These are phyloP conservation scores for Rhizopus arrhizus DNA, from an alignment of 371 early-diverging fungal genomes.

Conservation along the genomic window DNA sequence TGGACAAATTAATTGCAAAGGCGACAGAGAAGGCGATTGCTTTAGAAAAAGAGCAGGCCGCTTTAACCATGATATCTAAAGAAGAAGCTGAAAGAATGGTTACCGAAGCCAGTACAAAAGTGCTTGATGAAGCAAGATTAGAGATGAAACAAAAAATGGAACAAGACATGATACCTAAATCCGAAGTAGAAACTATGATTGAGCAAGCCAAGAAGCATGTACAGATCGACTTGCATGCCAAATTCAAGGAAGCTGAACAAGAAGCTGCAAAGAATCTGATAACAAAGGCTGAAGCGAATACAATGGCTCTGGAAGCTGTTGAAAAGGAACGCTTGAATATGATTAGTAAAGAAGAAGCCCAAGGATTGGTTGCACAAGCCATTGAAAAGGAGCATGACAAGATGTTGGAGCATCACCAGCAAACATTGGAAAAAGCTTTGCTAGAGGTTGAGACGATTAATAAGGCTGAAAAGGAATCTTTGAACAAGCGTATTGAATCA, in stretches of 20 bases:
- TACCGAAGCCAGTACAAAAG: conserved; percentile 13
- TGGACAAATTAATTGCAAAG: neutral
- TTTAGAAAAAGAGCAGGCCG: conserved; percentile 5
- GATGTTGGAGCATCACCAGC: neutral
- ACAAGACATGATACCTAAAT: neutral
- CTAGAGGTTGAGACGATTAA: neutral
- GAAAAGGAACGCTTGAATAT: neutral
- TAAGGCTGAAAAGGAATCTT: conserved; percentile 8
- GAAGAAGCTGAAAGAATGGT: conserved; percentile 10
- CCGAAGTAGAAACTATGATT: neutral
- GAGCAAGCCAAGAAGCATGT: neutral
- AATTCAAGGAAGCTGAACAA: neutral
- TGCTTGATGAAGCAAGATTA: conserved; percentile 19
- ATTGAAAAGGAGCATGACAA: neutral
- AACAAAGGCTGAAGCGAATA: conserved; percentile 19
- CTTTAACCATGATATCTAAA: conserved; percentile 6
- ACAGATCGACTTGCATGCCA: conserved; percentile 1
- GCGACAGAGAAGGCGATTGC: conserved; percentile 6
- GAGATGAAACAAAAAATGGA: conserved; percentile 15
- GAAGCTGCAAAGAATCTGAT: conserved; percentile 14
- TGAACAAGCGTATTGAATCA: conserved; percentile 14
- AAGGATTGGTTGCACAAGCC: neutral
- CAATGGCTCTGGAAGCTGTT: conserved; percentile 21
- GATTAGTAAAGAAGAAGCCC: neutral
- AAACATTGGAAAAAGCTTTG: neutral